These are phyloP conservation scores for Arctostaphylos glauca DNA, from an alignment of 148 eudicot species.

Conservation along the genomic window DNA sequence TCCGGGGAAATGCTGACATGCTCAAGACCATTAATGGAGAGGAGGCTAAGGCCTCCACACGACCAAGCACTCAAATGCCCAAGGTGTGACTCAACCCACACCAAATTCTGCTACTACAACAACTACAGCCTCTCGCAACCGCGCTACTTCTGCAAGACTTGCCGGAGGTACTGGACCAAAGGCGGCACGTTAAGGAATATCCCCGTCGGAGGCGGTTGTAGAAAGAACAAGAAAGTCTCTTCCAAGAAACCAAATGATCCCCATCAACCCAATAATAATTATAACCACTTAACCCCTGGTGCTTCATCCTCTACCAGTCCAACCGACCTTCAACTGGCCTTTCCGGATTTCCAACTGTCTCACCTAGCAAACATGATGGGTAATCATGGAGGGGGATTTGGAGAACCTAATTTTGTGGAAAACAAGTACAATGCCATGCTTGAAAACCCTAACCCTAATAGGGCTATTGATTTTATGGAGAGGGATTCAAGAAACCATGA, in stretches of 20 bases:
- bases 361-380: slow-evolving; percentile 38
- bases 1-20: slow-evolving; percentile 65
- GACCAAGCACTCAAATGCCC: slow-evolving; percentile 24
- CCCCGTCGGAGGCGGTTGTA: slow-evolving; percentile 26
- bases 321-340: slow-evolving; percentile 52
- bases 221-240: slow-evolving; percentile 27
- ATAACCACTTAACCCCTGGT: neutral
- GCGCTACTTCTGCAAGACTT: slow-evolving; percentile 31
- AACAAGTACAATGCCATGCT: slow-evolving; percentile 23
- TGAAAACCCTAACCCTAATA: slow-evolving; percentile 23
- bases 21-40: slow-evolving; percentile 59
- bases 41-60: slow-evolving; percentile 28
- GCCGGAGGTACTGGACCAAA: slow-evolving; percentile 31
- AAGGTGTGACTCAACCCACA: slow-evolving; percentile 24
- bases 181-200: slow-evolving; percentile 26
- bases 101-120: slow-evolving; percentile 30
- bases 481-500: slow-evolving; percentile 44
- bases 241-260: slow-evolving; percentile 4
- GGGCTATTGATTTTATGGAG: slow-evolving; percentile 66
- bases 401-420: slow-evolving; percentile 35
- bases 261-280: neutral
- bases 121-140: slow-evolving; percentile 31
- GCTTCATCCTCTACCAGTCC: slow-evolving; percentile 26
- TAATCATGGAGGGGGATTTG: neutral
- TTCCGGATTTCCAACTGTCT: slow-evolving; percentile 49